Base-by-base conservation (phyloP, 148 eudicot species). In the Fallopia convolvulus region DNA sequence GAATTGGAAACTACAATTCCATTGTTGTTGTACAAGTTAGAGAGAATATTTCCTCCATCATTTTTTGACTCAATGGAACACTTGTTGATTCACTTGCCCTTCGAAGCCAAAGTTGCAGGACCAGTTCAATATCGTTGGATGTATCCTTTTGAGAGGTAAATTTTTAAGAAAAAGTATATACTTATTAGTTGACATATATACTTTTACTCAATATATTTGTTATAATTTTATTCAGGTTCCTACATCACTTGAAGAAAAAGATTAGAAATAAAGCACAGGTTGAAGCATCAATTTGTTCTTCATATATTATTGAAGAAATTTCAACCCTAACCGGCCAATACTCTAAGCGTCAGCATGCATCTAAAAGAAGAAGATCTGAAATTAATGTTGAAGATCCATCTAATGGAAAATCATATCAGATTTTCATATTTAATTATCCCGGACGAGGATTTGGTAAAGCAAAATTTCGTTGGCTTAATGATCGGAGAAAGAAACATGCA, bases 81-180 rank as follows among this genome's bases (percentile, higher is more conserved):
- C 46, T 42, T 42, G 46, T 42, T 42, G 46, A 42, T 42, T 42
- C 46, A 42, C 46, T 42, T 50, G 55, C 55, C 55, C 3, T 50
- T 13, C 3, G 55, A 50, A 17, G 55, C 55, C 4, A 50, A 50
- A 17, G 7, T 50, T 17, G 55, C 17, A 50, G 55, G 55, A 50
- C 39, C 39, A 36, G 39, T 36, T 36, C 39, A 36, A 36, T 36
- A 36, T 36, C 39, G 39, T 36, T 36, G 81, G 81, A 80, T 81
- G 83, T 81, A 75, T 53, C 74, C 36, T 3, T 70, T 81, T 77
- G 84, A 85, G 32, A 80, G 85, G 85, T 83, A 36, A 74, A 0
- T 49, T 49, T 11, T 49, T 42, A 6, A 6, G 8, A 10, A 49
- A 49, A 11, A 12, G 2, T 49, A 49, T 49, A 2, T 15, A 3